Evolutionary conservation across 75 land plant genomes (phyloP), one percentile per base, ranked within the genome.

Genomic region (Picea sitchensis): DNA sequence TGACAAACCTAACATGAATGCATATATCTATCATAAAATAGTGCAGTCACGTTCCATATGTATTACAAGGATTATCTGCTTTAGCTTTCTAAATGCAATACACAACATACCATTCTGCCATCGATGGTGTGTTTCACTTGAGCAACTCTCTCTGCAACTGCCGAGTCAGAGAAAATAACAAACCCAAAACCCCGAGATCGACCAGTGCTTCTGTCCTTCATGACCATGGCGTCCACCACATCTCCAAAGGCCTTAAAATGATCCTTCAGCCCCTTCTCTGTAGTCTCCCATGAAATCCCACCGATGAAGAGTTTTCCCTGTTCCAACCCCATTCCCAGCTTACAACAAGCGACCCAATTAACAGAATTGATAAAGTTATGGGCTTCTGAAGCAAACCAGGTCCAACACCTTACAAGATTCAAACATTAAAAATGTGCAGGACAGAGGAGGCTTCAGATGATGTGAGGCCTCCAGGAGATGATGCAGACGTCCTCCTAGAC

Each of bases 251-350:
- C 65, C 69, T 81, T 78, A 71, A 96, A 96, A 81, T 96, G 91
- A 61, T 94, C 96, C 79, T 87, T 89, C 71, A 96, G 85, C 64
- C 94, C 88, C 59, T 92, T 92, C 79, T 96, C 96, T 61, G 88
- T 88, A 11, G 96, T 96, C 80, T 96, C 96, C 96, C 98, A 92
- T 23, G 98, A 96, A 69, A 96, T 94, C 36, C 98, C 98, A 30
- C 96, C 96, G 64, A 94, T 87, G 78, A 94, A 94, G 38, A 94
- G 85, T 88, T 94, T 94, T 1, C 95, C 96, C 65, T 83, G 86
- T 79, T 94, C 96, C 64, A 62, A 21, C 64, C 13, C 94, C 96
- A 94, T 94, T 61, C 81, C 65, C n/a, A 41, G 76, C 86, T 8
- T 51, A 11, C 56, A 51, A 51, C 12, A 51, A 9, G 56, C 56